A percentile compares a stretch with the other conserved stretches of the same genome.
Conservation (phyloP, 768 basidiomycete genomes). For the Amanita pseudoporphyria region DNA sequence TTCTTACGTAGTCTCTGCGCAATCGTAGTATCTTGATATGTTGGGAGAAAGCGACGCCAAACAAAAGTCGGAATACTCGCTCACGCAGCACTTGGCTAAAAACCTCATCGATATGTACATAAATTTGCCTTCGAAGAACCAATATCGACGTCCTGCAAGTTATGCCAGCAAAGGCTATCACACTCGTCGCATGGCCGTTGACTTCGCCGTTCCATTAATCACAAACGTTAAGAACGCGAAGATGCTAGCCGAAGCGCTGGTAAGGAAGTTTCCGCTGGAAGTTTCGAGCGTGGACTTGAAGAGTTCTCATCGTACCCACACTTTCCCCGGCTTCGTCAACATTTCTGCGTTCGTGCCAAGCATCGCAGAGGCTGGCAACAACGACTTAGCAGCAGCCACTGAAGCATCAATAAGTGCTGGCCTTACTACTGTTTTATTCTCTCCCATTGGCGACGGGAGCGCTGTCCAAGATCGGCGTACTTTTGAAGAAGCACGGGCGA, state of each 20-base stretch:
- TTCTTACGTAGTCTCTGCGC: not conserved
- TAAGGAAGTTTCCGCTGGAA: slow-evolving; percentile 83
- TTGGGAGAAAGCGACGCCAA: slow-evolving; percentile 61
- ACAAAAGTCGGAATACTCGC: slow-evolving; percentile 95
- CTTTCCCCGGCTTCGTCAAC: slow-evolving; percentile 88
- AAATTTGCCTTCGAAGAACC: slow-evolving; percentile 97
- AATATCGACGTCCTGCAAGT: slow-evolving; percentile 93
- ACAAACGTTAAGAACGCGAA: slow-evolving; percentile 99
- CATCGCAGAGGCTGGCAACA: slow-evolving; percentile 41
- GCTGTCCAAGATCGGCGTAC: slow-evolving; percentile 58
- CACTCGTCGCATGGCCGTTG: slow-evolving; percentile 97
- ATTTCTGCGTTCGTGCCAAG: slow-evolving; percentile 79
- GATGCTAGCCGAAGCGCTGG: slow-evolving; percentile 86
- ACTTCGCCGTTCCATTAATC: slow-evolving; percentile 94
- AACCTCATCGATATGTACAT: slow-evolving; percentile 99
- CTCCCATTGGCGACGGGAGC: slow-evolving; percentile 57
- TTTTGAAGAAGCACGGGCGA: slow-evolving; percentile 61
- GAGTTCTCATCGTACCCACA: slow-evolving; percentile 83
- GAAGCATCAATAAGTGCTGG: slow-evolving; percentile 83
- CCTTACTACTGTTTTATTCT: slow-evolving; percentile 77
- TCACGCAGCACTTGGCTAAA: slow-evolving; percentile 94
- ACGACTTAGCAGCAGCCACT: slow-evolving; percentile 59
- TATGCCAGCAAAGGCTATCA: slow-evolving; percentile 96
- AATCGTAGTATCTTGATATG: slow-evolving; percentile 74
- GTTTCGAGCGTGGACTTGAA: slow-evolving; percentile 90